These are phyloP conservation scores for Metschnikowia anglica DNA, from an alignment of 805 yeast species.

Conservation along the genomic window DNA sequence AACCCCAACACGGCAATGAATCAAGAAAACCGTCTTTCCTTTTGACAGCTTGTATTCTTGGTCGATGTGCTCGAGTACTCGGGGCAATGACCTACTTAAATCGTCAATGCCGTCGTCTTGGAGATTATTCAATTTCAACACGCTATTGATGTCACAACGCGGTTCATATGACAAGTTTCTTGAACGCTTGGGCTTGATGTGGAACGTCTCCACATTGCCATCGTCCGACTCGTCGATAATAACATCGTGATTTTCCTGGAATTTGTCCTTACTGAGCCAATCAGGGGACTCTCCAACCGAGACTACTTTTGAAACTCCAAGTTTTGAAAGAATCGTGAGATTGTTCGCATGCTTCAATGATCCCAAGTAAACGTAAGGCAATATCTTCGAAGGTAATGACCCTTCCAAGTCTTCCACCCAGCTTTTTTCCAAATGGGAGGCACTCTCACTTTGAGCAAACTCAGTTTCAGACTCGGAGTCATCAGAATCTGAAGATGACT, in stretches of 20 bases:
- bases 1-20: slow-evolving; percentile 95
- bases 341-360: slow-evolving; percentile 79
- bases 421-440: slow-evolving; percentile 10
- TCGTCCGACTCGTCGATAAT: slow-evolving; percentile 24
- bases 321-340: slow-evolving; percentile 54
- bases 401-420: slow-evolving; percentile 54
- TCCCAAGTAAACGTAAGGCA: slow-evolving; percentile 84
- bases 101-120: slow-evolving; percentile 93
- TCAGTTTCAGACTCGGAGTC: slow-evolving; percentile 19
- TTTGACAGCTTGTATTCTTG: slow-evolving; percentile 19
- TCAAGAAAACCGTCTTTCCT: slow-evolving; percentile 42
- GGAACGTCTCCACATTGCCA: slow-evolving; percentile 34
- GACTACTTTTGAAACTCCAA: slow-evolving; percentile 73
- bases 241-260: slow-evolving; percentile 27
- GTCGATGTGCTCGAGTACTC: slow-evolving; percentile 66
- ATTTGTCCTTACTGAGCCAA: slow-evolving; percentile 52
- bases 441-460: neutral
- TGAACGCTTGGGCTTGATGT: slow-evolving; percentile 17
- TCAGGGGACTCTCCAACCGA: slow-evolving; percentile 80
- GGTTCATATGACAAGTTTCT: neutral
- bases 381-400: slow-evolving; percentile 76
- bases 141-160: slow-evolving; percentile 36
- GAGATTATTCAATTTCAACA: slow-evolving; percentile 66
- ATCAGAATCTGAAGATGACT: slow-evolving; percentile 22
- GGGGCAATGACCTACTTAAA: slow-evolving; percentile 57